Conservation (phyloP, 2,329 filamentous ascomycete genomes). For the Aureobasidium sp. region DNA sequence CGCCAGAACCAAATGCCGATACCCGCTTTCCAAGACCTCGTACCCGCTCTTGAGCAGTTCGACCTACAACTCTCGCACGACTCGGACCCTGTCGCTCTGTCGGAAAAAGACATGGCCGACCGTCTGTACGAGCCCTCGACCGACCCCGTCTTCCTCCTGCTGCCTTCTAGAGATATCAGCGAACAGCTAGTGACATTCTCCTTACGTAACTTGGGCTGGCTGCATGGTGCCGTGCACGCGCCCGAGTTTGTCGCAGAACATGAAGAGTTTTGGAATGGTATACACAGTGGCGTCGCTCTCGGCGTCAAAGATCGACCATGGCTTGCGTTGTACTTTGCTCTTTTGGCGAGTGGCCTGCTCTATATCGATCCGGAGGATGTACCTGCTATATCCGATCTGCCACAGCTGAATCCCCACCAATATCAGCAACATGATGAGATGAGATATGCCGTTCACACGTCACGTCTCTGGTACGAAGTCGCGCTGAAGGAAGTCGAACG, state of each 20-base stretch:
- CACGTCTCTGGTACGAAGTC: slow-evolving; percentile 12
- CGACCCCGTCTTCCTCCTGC: slow-evolving; percentile 12
- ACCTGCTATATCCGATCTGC: slow-evolving; percentile 5
- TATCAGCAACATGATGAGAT: slow-evolving; percentile 2
- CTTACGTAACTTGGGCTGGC: slow-evolving; percentile 5
- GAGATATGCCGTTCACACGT: not conserved
- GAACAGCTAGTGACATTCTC: not conserved
- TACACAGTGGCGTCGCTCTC: slow-evolving; percentile 4
- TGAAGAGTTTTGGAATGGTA: slow-evolving; percentile 8
- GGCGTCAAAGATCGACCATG: slow-evolving; percentile 2
- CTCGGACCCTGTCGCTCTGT: not conserved
- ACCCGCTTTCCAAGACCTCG: slow-evolving; percentile 4
- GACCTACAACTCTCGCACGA: slow-evolving; percentile 4
- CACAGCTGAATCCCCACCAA: not conserved
- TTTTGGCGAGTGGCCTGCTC: slow-evolving; percentile 6
- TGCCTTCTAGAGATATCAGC: slow-evolving; percentile 8
- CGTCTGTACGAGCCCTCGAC: slow-evolving; percentile 9
- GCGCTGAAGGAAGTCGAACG: slow-evolving; percentile 10
- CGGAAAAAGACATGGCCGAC: slow-evolving; percentile 6
- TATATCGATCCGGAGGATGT: slow-evolving; percentile 9
- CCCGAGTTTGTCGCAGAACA: slow-evolving; percentile 5
- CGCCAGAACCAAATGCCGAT: not conserved
- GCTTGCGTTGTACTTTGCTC: slow-evolving; percentile 6
- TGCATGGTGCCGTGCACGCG: slow-evolving; percentile 9
- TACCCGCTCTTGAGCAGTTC: slow-evolving; percentile 13